Conservation (phyloP, 1,139 yeast genomes). For the Geotrichum klebahnii region DNA sequence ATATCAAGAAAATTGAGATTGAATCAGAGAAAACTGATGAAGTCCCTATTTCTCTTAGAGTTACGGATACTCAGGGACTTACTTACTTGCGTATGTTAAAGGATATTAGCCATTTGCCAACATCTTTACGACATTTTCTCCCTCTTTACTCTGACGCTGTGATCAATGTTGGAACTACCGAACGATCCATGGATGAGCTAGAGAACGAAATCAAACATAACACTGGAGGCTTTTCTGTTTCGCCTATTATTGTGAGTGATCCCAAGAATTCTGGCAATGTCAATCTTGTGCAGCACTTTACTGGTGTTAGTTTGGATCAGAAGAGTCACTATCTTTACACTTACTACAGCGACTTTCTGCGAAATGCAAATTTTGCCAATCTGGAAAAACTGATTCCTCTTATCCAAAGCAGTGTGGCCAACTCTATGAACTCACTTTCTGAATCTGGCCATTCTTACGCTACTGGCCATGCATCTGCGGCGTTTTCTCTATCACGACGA, state of each 20-base stretch:
- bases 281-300: conserved; percentile 48
- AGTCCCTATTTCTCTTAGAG: conserved; percentile 36
- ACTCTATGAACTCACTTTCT: conserved; percentile 72
- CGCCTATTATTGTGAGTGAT: conserved; percentile 49
- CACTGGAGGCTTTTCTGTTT: conserved; percentile 79
- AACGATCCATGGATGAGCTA: conserved; percentile 67
- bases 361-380: conserved; percentile 66
- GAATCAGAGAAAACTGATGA: conserved; percentile 21
- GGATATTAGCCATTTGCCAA: conserved; percentile 49
- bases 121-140: conserved; percentile 59
- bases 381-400: conserved; percentile 68
- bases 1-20: conserved; percentile 45
- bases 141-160: conserved; percentile 77
- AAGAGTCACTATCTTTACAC: conserved; percentile 59
- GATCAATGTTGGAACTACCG: conserved; percentile 76
- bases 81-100: conserved; percentile 63
- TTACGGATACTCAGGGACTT: conserved; percentile 47
- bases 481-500: conserved; percentile 56
- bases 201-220: conserved; percentile 77
- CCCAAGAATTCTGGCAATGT: conserved; percentile 29
- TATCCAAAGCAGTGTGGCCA: conserved; percentile 70
- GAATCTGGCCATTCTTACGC: conserved; percentile 90
- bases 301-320: conserved; percentile 70
- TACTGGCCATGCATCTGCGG: conserved; percentile 60
- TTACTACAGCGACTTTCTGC: conserved; percentile 63